Conservation (phyloP, 202 grass and related monocot species). For the Hordeum pubiflorum region DNA sequence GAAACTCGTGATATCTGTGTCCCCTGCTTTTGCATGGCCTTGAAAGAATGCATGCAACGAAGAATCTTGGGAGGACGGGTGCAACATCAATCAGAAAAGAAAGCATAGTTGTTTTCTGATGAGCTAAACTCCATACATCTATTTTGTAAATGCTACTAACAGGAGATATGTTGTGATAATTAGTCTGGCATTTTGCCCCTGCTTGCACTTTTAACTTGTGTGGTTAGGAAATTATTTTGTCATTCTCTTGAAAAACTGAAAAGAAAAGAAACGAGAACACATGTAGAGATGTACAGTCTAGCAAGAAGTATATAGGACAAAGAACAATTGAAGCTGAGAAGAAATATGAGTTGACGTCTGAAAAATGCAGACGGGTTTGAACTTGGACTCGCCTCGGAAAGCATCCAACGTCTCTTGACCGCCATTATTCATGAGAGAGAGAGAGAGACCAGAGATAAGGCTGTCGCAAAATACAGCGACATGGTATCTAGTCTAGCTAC, state of each 20-base stretch:
- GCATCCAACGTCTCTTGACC: conserved; percentile 43
- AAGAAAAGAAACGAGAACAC: neutral
- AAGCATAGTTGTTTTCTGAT: conserved; percentile 14
- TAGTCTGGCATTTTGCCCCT: neutral
- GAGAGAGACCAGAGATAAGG: neutral
- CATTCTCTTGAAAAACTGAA: neutral
- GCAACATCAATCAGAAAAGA: conserved; percentile 43
- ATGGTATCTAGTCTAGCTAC: neutral
- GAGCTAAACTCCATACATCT: neutral
- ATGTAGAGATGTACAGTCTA: neutral
- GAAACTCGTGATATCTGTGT: conserved; percentile 49
- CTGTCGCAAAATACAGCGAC: conserved; percentile 25
- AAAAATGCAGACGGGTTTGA: conserved; percentile 24
- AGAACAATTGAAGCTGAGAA: conserved; percentile 33
- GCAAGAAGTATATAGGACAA: conserved; percentile 13
- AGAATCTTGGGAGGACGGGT: conserved; percentile 48
- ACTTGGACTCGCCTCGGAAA: conserved; percentile 26
- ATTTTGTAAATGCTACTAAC: neutral
- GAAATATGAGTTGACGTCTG: conserved; percentile 52
- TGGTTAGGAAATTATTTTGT: neutral
- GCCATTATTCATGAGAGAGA: conserved; percentile 24
- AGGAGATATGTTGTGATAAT: neutral
- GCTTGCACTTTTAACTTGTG: neutral
- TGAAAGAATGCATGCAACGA: conserved; percentile 44
- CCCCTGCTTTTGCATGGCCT: conserved; percentile 51